Base-by-base conservation (phyloP, 2,329 filamentous ascomycete species). In the Exophiala bonariae region DNA sequence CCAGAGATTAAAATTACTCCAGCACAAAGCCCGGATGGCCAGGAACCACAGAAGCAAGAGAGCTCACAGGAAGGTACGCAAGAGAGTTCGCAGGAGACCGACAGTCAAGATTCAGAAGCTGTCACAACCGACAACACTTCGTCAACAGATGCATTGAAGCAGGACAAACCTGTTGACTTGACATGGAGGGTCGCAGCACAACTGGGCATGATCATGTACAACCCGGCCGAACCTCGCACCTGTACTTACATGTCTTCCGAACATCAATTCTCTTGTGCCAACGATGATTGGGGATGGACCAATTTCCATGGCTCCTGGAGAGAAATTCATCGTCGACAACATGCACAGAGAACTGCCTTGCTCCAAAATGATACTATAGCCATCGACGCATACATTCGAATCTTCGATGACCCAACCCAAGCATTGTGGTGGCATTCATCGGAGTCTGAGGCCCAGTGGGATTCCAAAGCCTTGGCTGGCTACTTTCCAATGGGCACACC, bases 211-310 rank as follows among this genome's bases (percentile, higher is more conserved):
- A 74, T 83, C 37, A 67, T 83, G 38, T 84, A 84, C 68, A 85
- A 85, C 52, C 81, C 81, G 0, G 69, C 72, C 19, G 81, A 84
- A 56, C 81, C 81, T 36, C 75, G 80, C 5, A 79, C 79, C 3
- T 73, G 79, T 47, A 76, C 76, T 61, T 75, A 73, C 58, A 72
- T 78, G 44, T 77, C 74, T 10, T 80, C 78, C 33, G 71, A 75
- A 37, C 80, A 83, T 61, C 78, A 81, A 45, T 85, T 82, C 63
- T 78, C 77, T 56, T 71, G 73, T 23, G 69, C 76, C 41, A 79
- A 78, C 33, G 64, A 80, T 10, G 81, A 85, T 56, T 83, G 80
- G 75, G 81, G 81, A 2, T 84, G 80, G 80, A 80, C 78, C 26
- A 76, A 80, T 48, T 84, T 82, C 60, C 75, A 78, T 56, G 76